A percentile compares a stretch with the other conserved stretches of the same genome.
phyloP scores from a whole-genome alignment of 2,329 filamentous ascomycete species.

The Oidium heveae region DNA sequence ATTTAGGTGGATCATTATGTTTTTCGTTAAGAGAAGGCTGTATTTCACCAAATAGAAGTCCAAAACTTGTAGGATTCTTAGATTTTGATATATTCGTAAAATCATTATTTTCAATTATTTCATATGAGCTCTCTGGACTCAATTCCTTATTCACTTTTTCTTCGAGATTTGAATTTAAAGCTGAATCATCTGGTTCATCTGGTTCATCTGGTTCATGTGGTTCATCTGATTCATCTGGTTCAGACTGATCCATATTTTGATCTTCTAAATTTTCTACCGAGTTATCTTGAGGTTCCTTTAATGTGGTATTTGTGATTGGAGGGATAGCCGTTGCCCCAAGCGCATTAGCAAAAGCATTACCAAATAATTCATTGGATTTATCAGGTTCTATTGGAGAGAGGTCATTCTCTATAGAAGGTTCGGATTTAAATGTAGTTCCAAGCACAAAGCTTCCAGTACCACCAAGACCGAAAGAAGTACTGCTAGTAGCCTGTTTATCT shows the following conservation, averaged over 20 bases:
- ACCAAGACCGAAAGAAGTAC: neutral
- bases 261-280: too few relatives aligned
- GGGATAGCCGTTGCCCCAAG: constrained; percentile 23
- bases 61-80: constrained; percentile 6
- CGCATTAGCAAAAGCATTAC: constrained; percentile 32
- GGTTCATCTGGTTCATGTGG: constrained; percentile 13
- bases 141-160: constrained; percentile 23
- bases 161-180: constrained; percentile 27
- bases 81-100: constrained; percentile 3
- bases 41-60: constrained; percentile 28
- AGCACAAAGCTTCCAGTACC: constrained; percentile 9
- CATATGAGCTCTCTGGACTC: constrained; percentile 34
- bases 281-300: too few relatives aligned
- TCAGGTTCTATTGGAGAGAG: constrained; percentile 18
- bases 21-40: constrained; percentile 21
- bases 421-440: constrained; percentile 16
- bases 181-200: constrained; percentile 15
- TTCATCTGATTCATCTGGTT: constrained; percentile 5
- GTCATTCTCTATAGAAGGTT: constrained; percentile 31
- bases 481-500: too few relatives aligned
- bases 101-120: constrained; percentile 19
- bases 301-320: neutral
- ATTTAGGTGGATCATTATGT: constrained; percentile 19
- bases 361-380: constrained; percentile 29
- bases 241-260: neutral